Evolutionary conservation across 2,329 filamentous ascomycete genomes (phyloP).

Genomic region (Thelonectria blattea): DNA sequence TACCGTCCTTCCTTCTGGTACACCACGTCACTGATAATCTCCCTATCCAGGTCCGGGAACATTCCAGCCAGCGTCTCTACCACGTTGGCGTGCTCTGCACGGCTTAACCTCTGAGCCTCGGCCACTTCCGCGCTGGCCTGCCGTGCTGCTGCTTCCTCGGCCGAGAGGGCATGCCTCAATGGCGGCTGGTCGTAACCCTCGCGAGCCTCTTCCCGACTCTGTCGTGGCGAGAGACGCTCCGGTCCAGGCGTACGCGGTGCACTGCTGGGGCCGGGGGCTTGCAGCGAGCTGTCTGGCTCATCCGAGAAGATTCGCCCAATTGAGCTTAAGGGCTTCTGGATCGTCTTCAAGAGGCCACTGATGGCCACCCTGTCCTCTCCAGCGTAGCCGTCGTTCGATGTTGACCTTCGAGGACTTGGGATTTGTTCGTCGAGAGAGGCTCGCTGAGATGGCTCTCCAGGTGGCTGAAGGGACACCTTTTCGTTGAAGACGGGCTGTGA

Average conservation of each 20-base stretch:
- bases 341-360: slow-evolving; percentile 83
- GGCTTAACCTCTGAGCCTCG: slow-evolving; percentile 82
- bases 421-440: slow-evolving; percentile 50
- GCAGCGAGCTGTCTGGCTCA: slow-evolving; percentile 51
- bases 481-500: slow-evolving; percentile 52
- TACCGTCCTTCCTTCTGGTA: slow-evolving; percentile 93
- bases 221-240: slow-evolving; percentile 41
- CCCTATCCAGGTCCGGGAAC: slow-evolving; percentile 94
- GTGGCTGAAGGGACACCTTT: slow-evolving; percentile 42
- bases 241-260: slow-evolving; percentile 47
- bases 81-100: slow-evolving; percentile 85
- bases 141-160: slow-evolving; percentile 85
- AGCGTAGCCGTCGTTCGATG: slow-evolving; percentile 59
- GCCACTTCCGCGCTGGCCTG: slow-evolving; percentile 91
- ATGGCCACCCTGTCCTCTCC: slow-evolving; percentile 81
- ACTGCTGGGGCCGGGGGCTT: slow-evolving; percentile 39
- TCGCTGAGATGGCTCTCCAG: slow-evolving; percentile 44
- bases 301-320: slow-evolving; percentile 95
- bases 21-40: slow-evolving; percentile 96
- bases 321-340: slow-evolving; percentile 87
- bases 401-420: slow-evolving; percentile 57
- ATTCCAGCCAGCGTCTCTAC: slow-evolving; percentile 94
- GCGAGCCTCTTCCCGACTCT: slow-evolving; percentile 39
- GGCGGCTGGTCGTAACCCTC: slow-evolving; percentile 44
- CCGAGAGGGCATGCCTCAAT: slow-evolving; percentile 60